A percentile compares a stretch with the other conserved stretches of the same genome.
Conservation (phyloP, 192 early-diverging fungal genomes). For the Dissophora ornata region DNA sequence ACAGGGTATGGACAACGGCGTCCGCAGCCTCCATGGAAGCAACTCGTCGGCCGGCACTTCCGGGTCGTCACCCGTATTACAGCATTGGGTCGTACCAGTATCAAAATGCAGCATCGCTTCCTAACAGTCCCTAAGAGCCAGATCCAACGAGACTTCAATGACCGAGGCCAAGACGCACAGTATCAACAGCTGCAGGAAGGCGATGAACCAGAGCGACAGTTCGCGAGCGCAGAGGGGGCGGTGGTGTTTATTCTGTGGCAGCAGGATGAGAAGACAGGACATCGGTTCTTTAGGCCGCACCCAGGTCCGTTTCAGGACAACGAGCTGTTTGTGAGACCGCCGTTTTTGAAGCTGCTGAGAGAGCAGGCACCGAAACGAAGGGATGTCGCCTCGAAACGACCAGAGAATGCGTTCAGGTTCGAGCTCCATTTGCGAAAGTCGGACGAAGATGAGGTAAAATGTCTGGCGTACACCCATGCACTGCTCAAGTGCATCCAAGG, state of each 20-base stretch:
- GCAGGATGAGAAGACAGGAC: slow-evolving; percentile 20
- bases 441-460: slow-evolving; percentile 29
- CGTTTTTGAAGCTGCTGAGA: not conserved
- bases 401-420: slow-evolving; percentile 28
- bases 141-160: slow-evolving; percentile 17
- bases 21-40: slow-evolving; percentile 10
- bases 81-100: slow-evolving; percentile 19
- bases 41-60: slow-evolving; percentile 2
- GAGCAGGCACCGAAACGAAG: not conserved
- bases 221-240: slow-evolving; percentile 13
- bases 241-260: slow-evolving; percentile 17
- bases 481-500: not conserved
- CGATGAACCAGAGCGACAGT: slow-evolving; percentile 27
- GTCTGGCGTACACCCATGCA: not conserved
- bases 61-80: slow-evolving; percentile 12
- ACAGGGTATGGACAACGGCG: too few relatives aligned
- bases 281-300: slow-evolving; percentile 8
- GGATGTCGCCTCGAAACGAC: not conserved
- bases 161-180: slow-evolving; percentile 13
- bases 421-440: slow-evolving; percentile 17
- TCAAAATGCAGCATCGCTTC: slow-evolving; percentile 20
- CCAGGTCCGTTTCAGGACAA: slow-evolving; percentile 4
- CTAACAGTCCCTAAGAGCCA: slow-evolving; percentile 28
- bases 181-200: slow-evolving; percentile 1
- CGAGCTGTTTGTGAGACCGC: not conserved